Evolutionary conservation across 495 filamentous ascomycete genomes (phyloP), one percentile per base, ranked within the genome.

Genomic region (Penicillium chermesinum): DNA sequence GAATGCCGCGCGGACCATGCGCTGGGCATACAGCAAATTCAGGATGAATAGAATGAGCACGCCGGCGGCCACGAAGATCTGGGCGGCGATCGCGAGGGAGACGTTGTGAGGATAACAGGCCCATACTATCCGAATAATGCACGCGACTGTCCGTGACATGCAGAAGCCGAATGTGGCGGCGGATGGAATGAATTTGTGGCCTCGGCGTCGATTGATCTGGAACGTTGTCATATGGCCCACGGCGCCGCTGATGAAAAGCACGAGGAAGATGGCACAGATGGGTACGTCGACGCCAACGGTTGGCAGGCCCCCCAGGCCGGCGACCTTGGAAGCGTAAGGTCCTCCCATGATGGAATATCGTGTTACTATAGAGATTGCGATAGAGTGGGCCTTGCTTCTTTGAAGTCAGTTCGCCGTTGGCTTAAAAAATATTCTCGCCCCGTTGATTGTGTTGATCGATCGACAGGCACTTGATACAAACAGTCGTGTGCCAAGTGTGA

Each of bases 21-120:
- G 81, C 61, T 91, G 87, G 0, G 85, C 70, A 59, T 88, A 86
- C 55, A 93, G 71, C 21, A 96, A 67, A 62, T 96, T 93, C 59
- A 88, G 64, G 47, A 95, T 65, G 64, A 86, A 94, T n/a, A 95
- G 66, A 6, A 95, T 55, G 18, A 95, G 55, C 15, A 89, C 79
- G 19, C 90, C 91, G 0, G 86, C 85, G 9, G 80, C 74, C 19
- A 91, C 81, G 52, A 95, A 83, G 56, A 95, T 77, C 46, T 80
- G 70, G 2, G 88, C 79, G 0, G 86, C 83, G 40, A 95, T 87
- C 7, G 76, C 83, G 2, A 91, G 46, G 20, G 52, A 55, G 35
- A 83, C 54, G 50, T 82, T 73, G 3, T 25, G 46, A 3, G 58
- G 57, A n/a, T 67, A 54, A 22, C 50, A 65, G 14, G 69, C 64